phyloP scores from a whole-genome alignment of 2,329 filamentous ascomycete genomes.

The Diaporthe australafricana region DNA sequence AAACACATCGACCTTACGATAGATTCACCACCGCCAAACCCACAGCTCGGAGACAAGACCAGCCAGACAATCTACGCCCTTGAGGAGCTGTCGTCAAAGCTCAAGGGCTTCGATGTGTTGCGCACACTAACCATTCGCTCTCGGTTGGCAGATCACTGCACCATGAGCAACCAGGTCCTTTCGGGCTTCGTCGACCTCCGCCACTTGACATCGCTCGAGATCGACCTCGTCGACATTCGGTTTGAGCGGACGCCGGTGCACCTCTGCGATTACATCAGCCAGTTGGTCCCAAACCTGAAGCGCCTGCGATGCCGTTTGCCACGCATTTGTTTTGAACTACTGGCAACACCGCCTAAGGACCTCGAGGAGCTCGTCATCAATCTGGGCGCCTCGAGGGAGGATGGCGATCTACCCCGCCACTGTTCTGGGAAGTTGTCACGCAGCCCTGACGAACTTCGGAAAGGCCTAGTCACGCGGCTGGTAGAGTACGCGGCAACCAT shows the following conservation, averaged over 20 bases:
- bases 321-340: not conserved
- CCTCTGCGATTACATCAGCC: not conserved
- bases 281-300: not conserved
- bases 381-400: too few species aligned
- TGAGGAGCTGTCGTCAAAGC: not conserved
- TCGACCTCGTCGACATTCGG: not conserved
- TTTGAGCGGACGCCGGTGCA: not conserved
- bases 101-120: not conserved
- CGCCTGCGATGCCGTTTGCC: not conserved
- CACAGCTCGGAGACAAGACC: too few species aligned
- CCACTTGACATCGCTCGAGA: not conserved
- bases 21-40: too few species aligned
- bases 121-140: not conserved
- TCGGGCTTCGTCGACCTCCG: not conserved
- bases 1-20: not conserved
- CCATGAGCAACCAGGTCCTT: not conserved
- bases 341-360: not conserved
- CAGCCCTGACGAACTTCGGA: not conserved
- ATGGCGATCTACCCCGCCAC: accelerated
- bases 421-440: too few species aligned
- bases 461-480: not conserved
- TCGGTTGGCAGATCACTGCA: accelerated
- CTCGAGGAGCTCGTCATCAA: not conserved
- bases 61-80: accelerated
- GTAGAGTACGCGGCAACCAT: not conserved